These are phyloP conservation scores for Pseudocercospora fijiensis DNA, from an alignment of 2,329 filamentous ascomycete species.

Conservation along the genomic window DNA sequence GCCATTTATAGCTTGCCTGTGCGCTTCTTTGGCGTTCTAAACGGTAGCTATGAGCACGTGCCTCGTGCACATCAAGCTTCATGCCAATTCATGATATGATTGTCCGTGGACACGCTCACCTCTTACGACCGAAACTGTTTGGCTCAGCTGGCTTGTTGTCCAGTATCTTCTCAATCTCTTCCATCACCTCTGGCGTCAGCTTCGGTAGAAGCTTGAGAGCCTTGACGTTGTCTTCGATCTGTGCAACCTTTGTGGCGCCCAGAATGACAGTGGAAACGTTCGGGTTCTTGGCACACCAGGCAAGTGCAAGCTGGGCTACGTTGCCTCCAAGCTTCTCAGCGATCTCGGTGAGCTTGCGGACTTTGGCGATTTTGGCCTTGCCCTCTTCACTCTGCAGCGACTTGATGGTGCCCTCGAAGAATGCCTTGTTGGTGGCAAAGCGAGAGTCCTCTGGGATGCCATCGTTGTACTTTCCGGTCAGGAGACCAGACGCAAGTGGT, in stretches of 20 bases:
- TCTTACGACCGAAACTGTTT: conserved; percentile 38
- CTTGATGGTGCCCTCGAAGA: conserved; percentile 58
- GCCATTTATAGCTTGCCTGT: background rate
- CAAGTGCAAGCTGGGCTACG: conserved; percentile 55
- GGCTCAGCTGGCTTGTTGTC: conserved; percentile 42
- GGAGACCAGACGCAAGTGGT: conserved; percentile 56
- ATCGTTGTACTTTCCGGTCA: conserved; percentile 65
- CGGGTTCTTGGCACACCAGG: conserved; percentile 59
- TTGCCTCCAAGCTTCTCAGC: conserved; percentile 52
- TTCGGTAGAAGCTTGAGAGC: conserved; percentile 45
- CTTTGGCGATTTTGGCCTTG: conserved; percentile 57
- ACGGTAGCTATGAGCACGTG: background rate
- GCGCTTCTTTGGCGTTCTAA: background rate
- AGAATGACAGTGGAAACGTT: conserved; percentile 58
- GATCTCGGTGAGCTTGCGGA: conserved; percentile 54
- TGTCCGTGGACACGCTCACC: conserved; percentile 28
- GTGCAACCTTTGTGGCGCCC: conserved; percentile 51
- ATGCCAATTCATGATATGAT: background rate
- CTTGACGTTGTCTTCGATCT: conserved; percentile 52
- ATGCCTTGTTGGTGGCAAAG: conserved; percentile 58
- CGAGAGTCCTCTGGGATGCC: conserved; percentile 62
- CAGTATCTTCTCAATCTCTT: conserved; percentile 47
- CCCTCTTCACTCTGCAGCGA: conserved; percentile 52
- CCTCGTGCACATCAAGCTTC: background rate
- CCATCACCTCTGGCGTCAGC: conserved; percentile 42